phyloP scores from a whole-genome alignment of 176 grass and related monocot genomes.

The Aegilops umbellulata region DNA sequence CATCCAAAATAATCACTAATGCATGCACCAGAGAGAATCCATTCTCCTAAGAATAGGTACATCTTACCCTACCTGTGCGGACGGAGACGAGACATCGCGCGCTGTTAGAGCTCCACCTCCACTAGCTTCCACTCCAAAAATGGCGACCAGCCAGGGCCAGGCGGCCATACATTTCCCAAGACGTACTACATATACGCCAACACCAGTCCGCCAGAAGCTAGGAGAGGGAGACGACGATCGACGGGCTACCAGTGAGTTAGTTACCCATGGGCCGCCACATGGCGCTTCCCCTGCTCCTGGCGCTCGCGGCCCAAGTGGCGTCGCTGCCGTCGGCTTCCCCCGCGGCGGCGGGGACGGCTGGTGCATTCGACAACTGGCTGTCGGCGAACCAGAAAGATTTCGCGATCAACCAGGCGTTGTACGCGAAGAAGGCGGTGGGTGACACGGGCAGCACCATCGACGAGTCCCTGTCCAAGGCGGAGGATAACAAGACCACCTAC shows the following conservation, averaged over 20 bases:
- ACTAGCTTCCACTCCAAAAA: neutral
- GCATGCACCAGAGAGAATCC: too few species aligned
- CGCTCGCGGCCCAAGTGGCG: neutral
- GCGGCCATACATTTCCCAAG: neutral
- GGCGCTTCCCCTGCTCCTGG: neutral
- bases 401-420: neutral
- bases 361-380: constrained; percentile 4
- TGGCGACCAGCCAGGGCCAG: neutral
- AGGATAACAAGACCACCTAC: constrained; percentile 14
- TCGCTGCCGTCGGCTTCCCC: neutral
- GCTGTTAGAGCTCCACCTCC: neutral
- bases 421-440: constrained; percentile 8
- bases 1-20: too few species aligned
- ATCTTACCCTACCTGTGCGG: neutral
- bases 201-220: neutral
- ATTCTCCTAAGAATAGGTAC: too few species aligned
- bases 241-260: neutral
- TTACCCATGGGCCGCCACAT: neutral
- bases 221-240: neutral
- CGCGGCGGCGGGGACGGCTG: neutral
- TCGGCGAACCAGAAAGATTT: constrained; percentile 28
- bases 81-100: neutral
- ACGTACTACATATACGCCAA: neutral
- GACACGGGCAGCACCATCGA: constrained; percentile 25
- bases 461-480: constrained; percentile 17